These are phyloP conservation scores for Penicillium sp. DNA, from an alignment of 2,329 filamentous ascomycete genomes.

Conservation along the genomic window DNA sequence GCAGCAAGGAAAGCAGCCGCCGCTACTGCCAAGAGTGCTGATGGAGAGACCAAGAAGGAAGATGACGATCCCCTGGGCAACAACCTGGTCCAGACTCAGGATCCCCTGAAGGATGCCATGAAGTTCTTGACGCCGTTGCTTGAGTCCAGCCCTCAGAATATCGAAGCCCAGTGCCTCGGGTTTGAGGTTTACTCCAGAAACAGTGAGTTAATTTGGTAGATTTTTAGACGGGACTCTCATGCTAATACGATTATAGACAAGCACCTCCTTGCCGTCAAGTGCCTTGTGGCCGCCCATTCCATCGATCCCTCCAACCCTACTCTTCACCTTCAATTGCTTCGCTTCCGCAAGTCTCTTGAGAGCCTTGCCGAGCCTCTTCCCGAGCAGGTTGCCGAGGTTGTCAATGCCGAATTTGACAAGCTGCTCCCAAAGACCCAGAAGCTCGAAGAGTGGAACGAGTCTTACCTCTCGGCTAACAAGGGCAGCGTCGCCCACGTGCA, in stretches of 20 bases:
- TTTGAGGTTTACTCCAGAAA: constrained; percentile 86
- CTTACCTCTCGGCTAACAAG: constrained; percentile 63
- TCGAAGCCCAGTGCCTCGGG: constrained; percentile 77
- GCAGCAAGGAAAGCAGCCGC: constrained; percentile 76
- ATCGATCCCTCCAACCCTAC: constrained; percentile 68
- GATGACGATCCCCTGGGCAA: constrained; percentile 84
- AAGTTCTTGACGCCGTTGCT: constrained; percentile 81
- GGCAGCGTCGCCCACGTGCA: constrained; percentile 62
- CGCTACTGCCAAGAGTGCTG: constrained; percentile 56
- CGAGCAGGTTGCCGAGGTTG: constrained; percentile 64
- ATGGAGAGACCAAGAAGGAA: constrained; percentile 71
- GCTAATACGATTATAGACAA: constrained; percentile 60
- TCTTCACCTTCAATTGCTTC: constrained; percentile 71
- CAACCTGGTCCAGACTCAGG: constrained; percentile 74
- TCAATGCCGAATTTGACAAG: constrained; percentile 66
- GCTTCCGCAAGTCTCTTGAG: constrained; percentile 64
- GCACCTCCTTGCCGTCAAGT: constrained; percentile 81
- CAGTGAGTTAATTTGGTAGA: constrained; percentile 56
- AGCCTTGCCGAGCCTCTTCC: constrained; percentile 59
- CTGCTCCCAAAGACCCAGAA: constrained; percentile 57
- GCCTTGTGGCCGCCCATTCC: constrained; percentile 69
- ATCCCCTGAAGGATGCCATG: constrained; percentile 80
- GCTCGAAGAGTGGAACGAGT: constrained; percentile 63
- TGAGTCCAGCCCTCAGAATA: constrained; percentile 74
- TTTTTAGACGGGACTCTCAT: not conserved